Evolutionary conservation across 257 asterid species (phyloP).

Genomic region (Nicotiana undulata): DNA sequence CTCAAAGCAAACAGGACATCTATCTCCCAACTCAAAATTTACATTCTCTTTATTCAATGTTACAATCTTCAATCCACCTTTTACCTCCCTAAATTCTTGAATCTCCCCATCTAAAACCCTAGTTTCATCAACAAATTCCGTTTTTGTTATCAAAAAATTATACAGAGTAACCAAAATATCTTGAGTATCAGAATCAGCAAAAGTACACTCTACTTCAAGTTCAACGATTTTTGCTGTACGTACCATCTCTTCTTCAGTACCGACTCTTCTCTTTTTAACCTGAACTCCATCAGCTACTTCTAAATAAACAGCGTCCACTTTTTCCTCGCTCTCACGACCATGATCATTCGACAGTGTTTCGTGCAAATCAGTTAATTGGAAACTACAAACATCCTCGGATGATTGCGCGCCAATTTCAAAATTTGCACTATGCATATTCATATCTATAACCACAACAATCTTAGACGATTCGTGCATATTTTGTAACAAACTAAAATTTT

Average conservation of each 20-base stretch:
- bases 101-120: background rate
- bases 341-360: background rate
- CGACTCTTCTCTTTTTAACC: background rate
- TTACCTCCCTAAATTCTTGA: background rate
- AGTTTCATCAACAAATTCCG: background rate
- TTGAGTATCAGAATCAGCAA: background rate
- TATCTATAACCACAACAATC: background rate
- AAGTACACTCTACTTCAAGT: background rate
- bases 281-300: background rate
- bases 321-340: background rate
- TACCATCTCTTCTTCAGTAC: no score
- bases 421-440: no score
- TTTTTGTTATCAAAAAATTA: background rate
- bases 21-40: background rate
- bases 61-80: background rate
- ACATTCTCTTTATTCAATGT: background rate
- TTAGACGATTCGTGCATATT: background rate
- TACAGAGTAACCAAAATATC: background rate
- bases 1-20: background rate
- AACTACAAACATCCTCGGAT: background rate
- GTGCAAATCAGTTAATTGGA: background rate
- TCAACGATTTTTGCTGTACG: background rate
- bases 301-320: background rate
- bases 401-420: background rate
- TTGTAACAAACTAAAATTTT: background rate